A percentile compares a stretch with the other conserved stretches of the same genome.
Evolutionary conservation across 108 stramenopile genomes (phyloP).

Genomic region (Cylindrotheca closterium): DNA sequence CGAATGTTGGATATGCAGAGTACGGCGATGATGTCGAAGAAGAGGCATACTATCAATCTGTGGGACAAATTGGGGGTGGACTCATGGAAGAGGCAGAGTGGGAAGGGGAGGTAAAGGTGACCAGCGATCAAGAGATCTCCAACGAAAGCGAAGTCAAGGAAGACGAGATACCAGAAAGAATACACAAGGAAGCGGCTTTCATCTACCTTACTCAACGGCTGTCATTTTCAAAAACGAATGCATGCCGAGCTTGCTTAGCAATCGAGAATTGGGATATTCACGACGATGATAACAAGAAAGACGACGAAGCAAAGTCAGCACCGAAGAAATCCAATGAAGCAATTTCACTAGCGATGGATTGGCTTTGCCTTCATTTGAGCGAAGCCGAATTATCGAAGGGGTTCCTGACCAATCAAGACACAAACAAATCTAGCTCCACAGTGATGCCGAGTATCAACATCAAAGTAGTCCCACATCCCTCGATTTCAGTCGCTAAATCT

Average conservation of each 20-base stretch:
- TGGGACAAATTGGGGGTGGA: not conserved
- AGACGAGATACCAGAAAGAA: not conserved
- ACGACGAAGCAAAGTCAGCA: not conserved
- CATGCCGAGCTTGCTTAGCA: slow-evolving; percentile 41
- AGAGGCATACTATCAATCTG: slow-evolving; percentile 3
- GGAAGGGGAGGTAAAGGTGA: not conserved
- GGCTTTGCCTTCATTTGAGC: slow-evolving; percentile 67
- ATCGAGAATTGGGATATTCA: slow-evolving; percentile 35
- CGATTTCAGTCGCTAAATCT: slow-evolving; percentile 55
- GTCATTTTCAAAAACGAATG: slow-evolving; percentile 51
- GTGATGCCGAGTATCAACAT: not conserved
- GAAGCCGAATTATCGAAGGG: slow-evolving; percentile 53
- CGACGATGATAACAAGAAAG: slow-evolving; percentile 4
- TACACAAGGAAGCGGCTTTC: slow-evolving; percentile 35
- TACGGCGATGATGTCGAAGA: slow-evolving; percentile 27
- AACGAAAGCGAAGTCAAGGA: slow-evolving; percentile 11
- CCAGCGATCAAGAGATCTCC: not conserved
- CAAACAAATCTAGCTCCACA: not conserved
- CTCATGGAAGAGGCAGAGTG: slow-evolving; percentile 5
- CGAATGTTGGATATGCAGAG: slow-evolving; percentile 11
- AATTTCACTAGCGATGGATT: slow-evolving; percentile 61
- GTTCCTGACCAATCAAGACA: slow-evolving; percentile 43
- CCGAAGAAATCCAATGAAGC: slow-evolving; percentile 6
- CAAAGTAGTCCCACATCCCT: slow-evolving; percentile 66
- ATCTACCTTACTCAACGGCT: slow-evolving; percentile 47